phyloP scores from a whole-genome alignment of 116 monocot genomes.

The Dioscorea cayenensis region DNA sequence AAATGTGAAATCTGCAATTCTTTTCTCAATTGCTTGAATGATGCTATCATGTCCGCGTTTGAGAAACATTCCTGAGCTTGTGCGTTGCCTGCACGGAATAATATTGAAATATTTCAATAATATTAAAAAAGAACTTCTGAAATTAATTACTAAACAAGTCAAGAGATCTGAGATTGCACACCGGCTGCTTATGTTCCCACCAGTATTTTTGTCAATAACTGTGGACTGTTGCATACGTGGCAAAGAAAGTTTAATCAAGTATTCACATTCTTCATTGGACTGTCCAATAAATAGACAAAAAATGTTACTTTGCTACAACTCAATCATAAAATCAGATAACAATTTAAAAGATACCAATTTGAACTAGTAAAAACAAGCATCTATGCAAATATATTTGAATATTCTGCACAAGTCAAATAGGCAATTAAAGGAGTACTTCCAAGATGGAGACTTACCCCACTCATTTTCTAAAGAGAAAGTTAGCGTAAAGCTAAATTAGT shows the following conservation, averaged over 20 bases:
- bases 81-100: constrained; percentile 46
- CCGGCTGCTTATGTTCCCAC: constrained; percentile 34
- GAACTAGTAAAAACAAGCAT: background rate
- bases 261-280: constrained; percentile 42
- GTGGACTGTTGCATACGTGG: constrained; percentile 23
- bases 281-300: constrained; percentile 13
- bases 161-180: background rate
- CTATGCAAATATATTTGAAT: too few relatives aligned
- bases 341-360: background rate
- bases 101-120: background rate
- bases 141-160: background rate
- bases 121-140: background rate
- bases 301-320: background rate
- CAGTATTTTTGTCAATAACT: constrained; percentile 32
- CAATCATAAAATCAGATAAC: background rate
- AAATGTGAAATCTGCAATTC: constrained; percentile 69
- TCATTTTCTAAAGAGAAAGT: too few relatives aligned
- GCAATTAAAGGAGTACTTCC: too few relatives aligned
- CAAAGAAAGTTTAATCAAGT: constrained; percentile 27
- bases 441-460: too few relatives aligned
- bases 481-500: too few relatives aligned
- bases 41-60: constrained; percentile 58
- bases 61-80: constrained; percentile 77
- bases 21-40: constrained; percentile 56
- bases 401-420: too few relatives aligned